A percentile compares a stretch with the other conserved stretches of the same genome.
Conservation (phyloP, 345 rosid species). For the Durio zibethinus region DNA sequence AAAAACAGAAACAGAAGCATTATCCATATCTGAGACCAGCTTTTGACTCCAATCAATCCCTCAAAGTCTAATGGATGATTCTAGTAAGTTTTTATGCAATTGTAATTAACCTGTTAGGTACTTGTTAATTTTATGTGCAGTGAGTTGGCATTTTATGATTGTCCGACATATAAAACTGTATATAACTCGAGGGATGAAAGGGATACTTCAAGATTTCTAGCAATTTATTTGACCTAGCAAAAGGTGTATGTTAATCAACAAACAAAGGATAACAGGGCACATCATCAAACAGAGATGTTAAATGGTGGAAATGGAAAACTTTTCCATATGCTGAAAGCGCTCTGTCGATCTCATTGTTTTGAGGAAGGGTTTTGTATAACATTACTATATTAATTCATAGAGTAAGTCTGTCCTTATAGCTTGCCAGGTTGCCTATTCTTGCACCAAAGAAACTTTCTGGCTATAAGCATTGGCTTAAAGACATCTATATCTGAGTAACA, state of each 20-base stretch:
- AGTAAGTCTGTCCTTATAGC: neutral
- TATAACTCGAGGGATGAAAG: neutral
- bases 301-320: neutral
- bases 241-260: neutral
- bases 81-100: neutral
- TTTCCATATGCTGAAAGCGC: neutral
- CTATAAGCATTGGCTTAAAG: neutral
- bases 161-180: neutral
- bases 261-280: neutral
- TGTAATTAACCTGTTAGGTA: constrained; percentile 3
- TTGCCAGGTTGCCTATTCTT: constrained; percentile 1
- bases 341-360: neutral
- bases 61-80: constrained; percentile 7
- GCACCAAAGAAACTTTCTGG: constrained; percentile 7
- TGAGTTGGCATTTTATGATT: neutral
- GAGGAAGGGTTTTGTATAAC: neutral
- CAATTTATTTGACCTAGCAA: neutral
- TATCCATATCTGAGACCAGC: neutral
- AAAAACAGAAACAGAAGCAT: constrained; percentile 1
- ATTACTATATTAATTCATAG: neutral
- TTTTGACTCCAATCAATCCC: neutral
- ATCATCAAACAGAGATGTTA: neutral
- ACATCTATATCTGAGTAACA: constrained; percentile 2
- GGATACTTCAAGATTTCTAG: neutral
- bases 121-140: neutral